A percentile compares a stretch with the other conserved stretches of the same genome.
phyloP scores from a whole-genome alignment of 345 rosid species.

The Mercurialis annua region DNA sequence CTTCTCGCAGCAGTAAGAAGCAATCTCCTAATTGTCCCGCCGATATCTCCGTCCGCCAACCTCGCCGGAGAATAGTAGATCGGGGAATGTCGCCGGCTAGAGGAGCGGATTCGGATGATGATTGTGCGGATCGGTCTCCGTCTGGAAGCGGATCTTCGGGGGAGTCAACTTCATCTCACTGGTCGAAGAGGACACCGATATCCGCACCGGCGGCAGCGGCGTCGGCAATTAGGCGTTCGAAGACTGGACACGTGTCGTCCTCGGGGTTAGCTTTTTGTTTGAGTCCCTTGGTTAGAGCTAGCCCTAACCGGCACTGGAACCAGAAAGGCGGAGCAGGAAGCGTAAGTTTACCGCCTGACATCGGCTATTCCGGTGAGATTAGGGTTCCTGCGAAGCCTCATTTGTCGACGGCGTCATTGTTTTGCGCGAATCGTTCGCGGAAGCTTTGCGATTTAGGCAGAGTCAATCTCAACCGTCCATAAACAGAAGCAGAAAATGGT shows the following conservation, averaged over 20 bases:
- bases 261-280: conserved; percentile 65
- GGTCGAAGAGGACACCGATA: conserved; percentile 38
- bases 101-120: conserved; percentile 30
- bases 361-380: conserved; percentile 43
- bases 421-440: conserved; percentile 72
- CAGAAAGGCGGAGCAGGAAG: conserved; percentile 38
- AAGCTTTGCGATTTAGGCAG: conserved; percentile 88
- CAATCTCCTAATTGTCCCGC: conserved; percentile 32
- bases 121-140: conserved; percentile 34
- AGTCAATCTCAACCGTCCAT: conserved; percentile 62
- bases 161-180: conserved; percentile 32
- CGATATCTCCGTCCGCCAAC: conserved; percentile 22
- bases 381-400: conserved; percentile 57
- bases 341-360: conserved; percentile 41
- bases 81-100: conserved; percentile 85
- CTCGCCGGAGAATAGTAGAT: conserved; percentile 30
- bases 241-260: conserved; percentile 33
- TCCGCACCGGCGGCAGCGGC: conserved; percentile 33
- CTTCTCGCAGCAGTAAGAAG: conserved; percentile 40
- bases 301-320: conserved; percentile 65
- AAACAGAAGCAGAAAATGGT: conserved; percentile 5
- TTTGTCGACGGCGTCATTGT: conserved; percentile 67
- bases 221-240: conserved; percentile 39
- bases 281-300: conserved; percentile 87
- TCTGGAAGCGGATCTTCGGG: conserved; percentile 37